phyloP scores from a whole-genome alignment of 371 early-diverging fungal species.

The Mortierella polycephala region DNA sequence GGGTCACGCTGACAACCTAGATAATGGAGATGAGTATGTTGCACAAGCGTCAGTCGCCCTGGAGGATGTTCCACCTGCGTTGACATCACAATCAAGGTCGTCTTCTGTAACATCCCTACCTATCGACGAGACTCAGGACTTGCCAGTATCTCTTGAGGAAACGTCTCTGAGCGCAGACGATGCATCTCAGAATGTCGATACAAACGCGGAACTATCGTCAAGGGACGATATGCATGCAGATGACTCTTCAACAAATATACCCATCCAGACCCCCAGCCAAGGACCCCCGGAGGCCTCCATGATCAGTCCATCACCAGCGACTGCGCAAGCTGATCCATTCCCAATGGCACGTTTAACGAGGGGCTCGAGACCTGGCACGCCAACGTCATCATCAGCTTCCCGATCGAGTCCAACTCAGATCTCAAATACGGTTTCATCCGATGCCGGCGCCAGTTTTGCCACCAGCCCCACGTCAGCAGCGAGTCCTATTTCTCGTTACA shows the following conservation, averaged over 20 bases:
- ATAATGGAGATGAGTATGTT: not conserved
- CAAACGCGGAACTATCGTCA: not conserved
- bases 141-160: not conserved
- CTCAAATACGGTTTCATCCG: too few relatives aligned
- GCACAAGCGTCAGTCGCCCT: not conserved
- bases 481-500: too few relatives aligned
- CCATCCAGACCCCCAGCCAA: conserved; percentile 10
- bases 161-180: not conserved
- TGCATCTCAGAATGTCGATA: not conserved
- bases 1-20: not conserved
- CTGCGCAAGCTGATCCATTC: conserved; percentile 24
- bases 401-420: conserved; percentile 2
- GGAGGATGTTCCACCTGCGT: not conserved
- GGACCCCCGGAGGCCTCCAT: conserved; percentile 17
- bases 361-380: conserved; percentile 17
- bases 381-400: conserved; percentile 35
- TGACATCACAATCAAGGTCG: not conserved
- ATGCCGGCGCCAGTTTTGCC: too few relatives aligned
- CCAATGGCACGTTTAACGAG: conserved; percentile 43
- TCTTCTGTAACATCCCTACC: not conserved
- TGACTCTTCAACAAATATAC: conserved; percentile 14
- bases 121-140: not conserved
- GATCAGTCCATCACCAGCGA: conserved; percentile 19
- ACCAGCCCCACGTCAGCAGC: too few relatives aligned
- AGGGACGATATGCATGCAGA: not conserved